Evolutionary conservation across 2,329 filamentous ascomycete genomes (phyloP), one percentile per base, ranked within the genome.

Genomic region (Alternaria conjuncta): DNA sequence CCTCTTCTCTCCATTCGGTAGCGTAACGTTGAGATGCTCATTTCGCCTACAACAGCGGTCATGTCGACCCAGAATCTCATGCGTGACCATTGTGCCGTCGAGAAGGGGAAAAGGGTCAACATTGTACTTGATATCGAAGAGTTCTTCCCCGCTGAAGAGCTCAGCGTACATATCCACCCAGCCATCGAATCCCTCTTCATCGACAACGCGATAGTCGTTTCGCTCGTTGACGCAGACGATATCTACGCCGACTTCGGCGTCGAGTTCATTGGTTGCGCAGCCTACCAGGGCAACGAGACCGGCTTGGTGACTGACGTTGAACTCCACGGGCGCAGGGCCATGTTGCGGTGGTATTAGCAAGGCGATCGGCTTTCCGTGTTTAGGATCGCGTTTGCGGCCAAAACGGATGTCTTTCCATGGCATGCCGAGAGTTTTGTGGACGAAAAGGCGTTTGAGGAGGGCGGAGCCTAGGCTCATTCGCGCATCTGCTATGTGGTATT

Each of bases 251-350:
- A 93, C 84, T 49, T 90, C 82, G 4, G 82, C 78, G 21, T 80
- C 78, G 1, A 64, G 54, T 11, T 66, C 63, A 2, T 66, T 57
- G 1, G 68, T 73, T 46, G 65, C 80, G 70, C 77, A 80, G 72
- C 69, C 89, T 12, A 91, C 84, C 28, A 94, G 82, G 3, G 87
- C 87, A 0, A 94, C 92, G 15, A 95, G 82, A 2, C 92, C 92
- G 9, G 89, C 90, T 82, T 95, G 92, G 78, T 95, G 92, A 49
- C 88, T 90, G 59, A 94, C 86, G 79, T 95, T 95, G 84, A 95
- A 94, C 66, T 90, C 87, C 41, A 89, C 78, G 63, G 80, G 70
- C 68, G 81, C 49, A 58, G 68, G 55, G 4, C 55, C 60, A 20
- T 49, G 23, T 23, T 55, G 46, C 12, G 63, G 63, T 26, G 55